Base-by-base conservation (phyloP, 306 rosid species). In the Biancaea sappan region DNA sequence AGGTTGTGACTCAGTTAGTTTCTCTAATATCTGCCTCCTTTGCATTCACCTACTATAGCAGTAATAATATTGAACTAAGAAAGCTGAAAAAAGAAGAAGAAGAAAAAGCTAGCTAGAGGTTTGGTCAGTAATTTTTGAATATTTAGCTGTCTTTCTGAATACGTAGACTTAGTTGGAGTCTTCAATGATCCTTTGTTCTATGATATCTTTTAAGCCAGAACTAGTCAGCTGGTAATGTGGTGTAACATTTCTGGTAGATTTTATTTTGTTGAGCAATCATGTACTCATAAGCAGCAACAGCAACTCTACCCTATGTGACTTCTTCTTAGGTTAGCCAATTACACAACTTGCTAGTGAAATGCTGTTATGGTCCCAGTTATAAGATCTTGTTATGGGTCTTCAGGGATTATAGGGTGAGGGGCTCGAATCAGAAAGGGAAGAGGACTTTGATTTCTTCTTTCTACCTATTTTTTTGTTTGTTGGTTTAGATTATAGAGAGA, bases 21-120 rank as follows among this genome's bases (percentile, higher is more conserved):
- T 35, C 60, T 35, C 18, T 46, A 8, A 75, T 28, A 32, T 64
- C 64, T 32, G 40, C 40, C 66, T 50, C 72, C 66, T 65, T 51
- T 64, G 52, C 53, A 52, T 51, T 25, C 9, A 74, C 48, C 54
- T 50, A n/a, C 38, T 50, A 37, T 35, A 32, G 2, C n/a, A 50
- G 28, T 35, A 57, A 63, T 24, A 48, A 35, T 9, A 37, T 34
- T 46, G 26, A n/a, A n/a, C n/a, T n/a, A n/a, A n/a, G n/a, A 16
- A n/a, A 34, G 29, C 48, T 48, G 62, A 4, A 16, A 13, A 21
- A 41, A 44, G 12, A 16, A 19, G 62, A 4, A 16, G 8, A 21
- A 41, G 31, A 12, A 16, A 19, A 32, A 11, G 9, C 13, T 24
- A 62, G 32, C 13, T n/a, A 74, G 70, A 64, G 35, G 10, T 62